Evolutionary conservation across 2,329 filamentous ascomycete species (phyloP), one percentile per base, ranked within the genome.

Genomic region (Neocucurbitaria cava): DNA sequence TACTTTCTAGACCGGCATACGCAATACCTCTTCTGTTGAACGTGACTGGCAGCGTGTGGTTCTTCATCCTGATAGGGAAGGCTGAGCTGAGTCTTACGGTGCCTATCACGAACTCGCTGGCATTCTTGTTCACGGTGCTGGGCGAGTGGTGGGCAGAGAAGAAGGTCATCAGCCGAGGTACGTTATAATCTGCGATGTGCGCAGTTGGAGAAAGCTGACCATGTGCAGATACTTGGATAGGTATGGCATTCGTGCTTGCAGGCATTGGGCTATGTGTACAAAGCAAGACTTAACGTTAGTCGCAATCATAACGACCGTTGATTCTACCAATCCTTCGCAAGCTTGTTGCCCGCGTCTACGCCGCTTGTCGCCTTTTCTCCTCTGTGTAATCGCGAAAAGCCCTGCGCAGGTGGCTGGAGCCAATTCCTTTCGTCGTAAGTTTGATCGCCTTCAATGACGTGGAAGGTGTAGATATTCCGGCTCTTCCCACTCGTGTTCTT

Each of bases 401-500:
- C 93, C 38, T 85, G 85, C 36, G 82, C 80, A 0, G 92, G 89
- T 53, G 93, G 92, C 79, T 97, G 94, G 74, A 99, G 77, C 95
- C 95, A 98, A 77, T 99, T 99, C 77, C 83, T 83, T 77, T 84
- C 84, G 76, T 98, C 95, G 75, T 98, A 99, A 49, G 79, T 81
- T 39, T 87, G 81, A 18, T 89, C 85, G 0, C 89, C 90, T 78
- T 98, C 95, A 69, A 98, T 98, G 53, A 96, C 86, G 79, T 99
- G 95, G 75, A 98, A 99, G 0, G 95, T 98, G 77, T 98, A 99
- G 49, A 97, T 96, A 72, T 95, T 96, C 62, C 94, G 83, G 20
- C 93, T 92, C 81, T 91, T 94, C 61, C 83, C 78, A 73, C 93
- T 96, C 51, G 85, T 83, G 74, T 99, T 99, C 82, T 85, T 91